Base-by-base conservation (phyloP, 305 asterid species). In the Fraxinus paxiana region DNA sequence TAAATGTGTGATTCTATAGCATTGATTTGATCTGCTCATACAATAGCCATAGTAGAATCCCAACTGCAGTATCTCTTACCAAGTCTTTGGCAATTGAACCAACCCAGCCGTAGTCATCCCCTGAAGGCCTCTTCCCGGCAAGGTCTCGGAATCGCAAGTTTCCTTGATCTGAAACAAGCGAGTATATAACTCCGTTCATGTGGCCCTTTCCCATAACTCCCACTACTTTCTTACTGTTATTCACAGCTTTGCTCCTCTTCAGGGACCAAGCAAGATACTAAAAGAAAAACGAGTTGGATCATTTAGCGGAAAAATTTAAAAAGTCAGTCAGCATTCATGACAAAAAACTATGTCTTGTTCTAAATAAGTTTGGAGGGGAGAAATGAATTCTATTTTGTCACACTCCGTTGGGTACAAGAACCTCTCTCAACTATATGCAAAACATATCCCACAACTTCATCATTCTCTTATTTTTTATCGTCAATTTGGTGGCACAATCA, bases 161-260 rank as follows among this genome's bases (percentile, higher is more conserved):
- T n/a, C 98, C 98, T 51, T 88, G 92, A 75, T 95, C 98, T 1
- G 97, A 92, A 37, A 95, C 22, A 3, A 95, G 88, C 0, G 98
- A 87, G 80, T 95, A 95, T 65, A 93, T 82, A n/a, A 94, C 97
- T 70, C 98, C 98, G 33, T 93, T 94, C 92, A 94, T 88, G 82
- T 95, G 98, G 22, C 96, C 98, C 85, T 92, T 92, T 4, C 98
- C 98, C 5, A 93, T 88, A 24, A 94, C 90, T 65, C 98, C 98
- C 71, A 94, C 96, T 43, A 95, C 98, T 79, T 83, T 88, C 86
- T 80, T 88, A 26, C 98, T 76, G 33, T 85, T 85, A 33, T 93
- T 92, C 84, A 95, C 98, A 2, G 98, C 98, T 88, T 93, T 95
- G 90, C 98, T 95, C 88, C 98, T 88, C 88, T 95, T 95, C 84